A percentile compares a stretch with the other conserved stretches of the same genome.
phyloP scores from a whole-genome alignment of 208 protist species.

The Acanthamoeba rhysodes region DNA sequence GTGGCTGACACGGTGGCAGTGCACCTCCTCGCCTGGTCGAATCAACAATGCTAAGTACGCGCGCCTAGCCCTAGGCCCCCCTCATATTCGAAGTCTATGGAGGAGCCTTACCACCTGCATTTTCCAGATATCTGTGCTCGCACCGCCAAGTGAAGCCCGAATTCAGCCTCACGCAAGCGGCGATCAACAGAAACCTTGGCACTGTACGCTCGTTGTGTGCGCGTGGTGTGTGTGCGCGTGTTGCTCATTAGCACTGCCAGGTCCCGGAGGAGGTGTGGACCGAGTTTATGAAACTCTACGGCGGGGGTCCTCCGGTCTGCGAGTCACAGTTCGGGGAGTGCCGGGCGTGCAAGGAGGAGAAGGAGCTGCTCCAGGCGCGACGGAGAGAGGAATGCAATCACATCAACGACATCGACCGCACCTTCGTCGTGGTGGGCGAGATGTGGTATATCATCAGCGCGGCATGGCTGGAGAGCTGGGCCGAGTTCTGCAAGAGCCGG shows the following conservation, averaged over 20 bases:
- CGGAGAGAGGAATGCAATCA: not conserved
- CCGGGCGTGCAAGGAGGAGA: not conserved
- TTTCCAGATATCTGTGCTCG: slow-evolving; percentile 9
- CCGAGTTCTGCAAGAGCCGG: not conserved
- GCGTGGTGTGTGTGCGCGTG: not conserved
- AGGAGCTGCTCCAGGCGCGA: not conserved
- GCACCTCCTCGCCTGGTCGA: not conserved
- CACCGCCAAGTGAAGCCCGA: not conserved
- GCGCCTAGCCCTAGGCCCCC: not conserved
- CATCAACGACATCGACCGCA: slow-evolving; percentile 16
- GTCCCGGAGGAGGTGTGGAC: slow-evolving; percentile 28
- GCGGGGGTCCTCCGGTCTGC: not conserved
- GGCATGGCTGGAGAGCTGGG: not conserved
- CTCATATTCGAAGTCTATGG: not conserved
- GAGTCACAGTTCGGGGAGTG: slow-evolving; percentile 19
- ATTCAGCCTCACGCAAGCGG: not conserved
- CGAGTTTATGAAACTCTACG: not conserved
- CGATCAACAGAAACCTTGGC: not conserved
- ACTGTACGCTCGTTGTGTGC: not conserved
- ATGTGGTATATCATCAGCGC: slow-evolving; percentile 56
- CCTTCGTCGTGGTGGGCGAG: slow-evolving; percentile 7
- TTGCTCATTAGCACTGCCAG: not conserved
- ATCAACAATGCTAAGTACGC: not conserved
- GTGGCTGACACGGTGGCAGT: not conserved
- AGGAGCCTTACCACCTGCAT: not conserved